Evolutionary conservation across 1,284 basidiomycete species (phyloP).

Genomic region (Ganoderma lucidum): DNA sequence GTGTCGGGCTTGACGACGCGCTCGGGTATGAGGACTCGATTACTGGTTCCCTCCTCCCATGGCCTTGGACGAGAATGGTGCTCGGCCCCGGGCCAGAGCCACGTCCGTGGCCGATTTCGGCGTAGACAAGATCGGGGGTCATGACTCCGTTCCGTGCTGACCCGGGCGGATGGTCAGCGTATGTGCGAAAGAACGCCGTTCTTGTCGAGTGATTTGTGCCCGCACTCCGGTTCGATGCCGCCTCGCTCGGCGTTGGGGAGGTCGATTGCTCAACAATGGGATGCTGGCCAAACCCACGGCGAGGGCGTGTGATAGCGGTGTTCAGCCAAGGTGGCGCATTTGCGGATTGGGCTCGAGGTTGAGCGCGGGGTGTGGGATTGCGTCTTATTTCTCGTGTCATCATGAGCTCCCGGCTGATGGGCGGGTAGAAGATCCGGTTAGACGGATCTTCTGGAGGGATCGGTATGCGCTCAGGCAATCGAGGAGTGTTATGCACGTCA

Average conservation of each 20-base stretch:
- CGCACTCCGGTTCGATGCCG: slow-evolving; percentile 60
- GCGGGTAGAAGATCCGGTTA: slow-evolving; percentile 8
- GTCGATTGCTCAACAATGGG: slow-evolving; percentile 67
- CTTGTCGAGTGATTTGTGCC: slow-evolving; percentile 63
- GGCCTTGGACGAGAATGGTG: slow-evolving; percentile 33
- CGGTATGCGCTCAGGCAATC: slow-evolving; percentile 20
- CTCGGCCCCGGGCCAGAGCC: slow-evolving; percentile 48
- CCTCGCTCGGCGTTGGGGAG: slow-evolving; percentile 67
- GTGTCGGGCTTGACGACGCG: slow-evolving; percentile 27
- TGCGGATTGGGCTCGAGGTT: slow-evolving; percentile 26
- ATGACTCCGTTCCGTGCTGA: slow-evolving; percentile 60
- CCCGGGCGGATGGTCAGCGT: slow-evolving; percentile 52
- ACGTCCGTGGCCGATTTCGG: slow-evolving; percentile 79
- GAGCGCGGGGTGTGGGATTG: slow-evolving; percentile 32
- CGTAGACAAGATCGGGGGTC: slow-evolving; percentile 77
- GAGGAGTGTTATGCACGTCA: slow-evolving; percentile 22
- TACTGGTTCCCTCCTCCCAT: slow-evolving; percentile 27
- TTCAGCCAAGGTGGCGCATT: slow-evolving; percentile 27
- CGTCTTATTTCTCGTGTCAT: slow-evolving; percentile 36
- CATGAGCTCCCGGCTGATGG: slow-evolving; percentile 28
- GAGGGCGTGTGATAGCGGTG: slow-evolving; percentile 41
- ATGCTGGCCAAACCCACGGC: slow-evolving; percentile 58
- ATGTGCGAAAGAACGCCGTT: slow-evolving; percentile 67
- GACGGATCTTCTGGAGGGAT: slow-evolving; percentile 17
- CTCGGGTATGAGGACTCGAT: slow-evolving; percentile 30